phyloP scores from a whole-genome alignment of 768 basidiomycete genomes.

The Podaxis carcinomalis region DNA sequence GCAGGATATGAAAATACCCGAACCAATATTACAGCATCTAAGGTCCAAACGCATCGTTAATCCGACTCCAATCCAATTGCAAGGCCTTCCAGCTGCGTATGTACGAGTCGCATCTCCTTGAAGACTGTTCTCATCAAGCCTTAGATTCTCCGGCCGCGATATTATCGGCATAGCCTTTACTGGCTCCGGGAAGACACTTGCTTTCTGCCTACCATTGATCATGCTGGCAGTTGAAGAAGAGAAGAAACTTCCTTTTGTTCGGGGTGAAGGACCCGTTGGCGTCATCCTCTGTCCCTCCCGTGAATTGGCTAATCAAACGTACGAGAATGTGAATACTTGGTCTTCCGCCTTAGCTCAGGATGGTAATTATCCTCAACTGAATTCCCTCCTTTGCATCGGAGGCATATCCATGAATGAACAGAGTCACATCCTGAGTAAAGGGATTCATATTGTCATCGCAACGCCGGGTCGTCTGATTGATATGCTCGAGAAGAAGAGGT shows the following conservation, averaged over 20 bases:
- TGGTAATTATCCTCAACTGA: constrained; percentile 78
- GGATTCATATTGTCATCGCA: constrained; percentile 93
- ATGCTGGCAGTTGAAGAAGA: constrained; percentile 97
- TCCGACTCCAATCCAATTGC: constrained; percentile 96
- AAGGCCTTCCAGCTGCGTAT: constrained; percentile 94
- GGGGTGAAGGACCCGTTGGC: constrained; percentile 97
- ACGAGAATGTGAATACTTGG: constrained; percentile 91
- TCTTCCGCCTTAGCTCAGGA: constrained; percentile 76
- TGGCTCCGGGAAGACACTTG: constrained; percentile 97
- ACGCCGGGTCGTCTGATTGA: constrained; percentile 97
- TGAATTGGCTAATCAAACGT: constrained; percentile 95
- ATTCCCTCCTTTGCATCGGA: constrained; percentile 91
- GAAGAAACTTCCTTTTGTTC: constrained; percentile 79
- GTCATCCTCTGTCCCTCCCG: constrained; percentile 95
- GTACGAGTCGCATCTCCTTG: constrained; percentile 21
- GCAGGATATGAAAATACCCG: constrained; percentile 99
- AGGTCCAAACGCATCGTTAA: constrained; percentile 78
- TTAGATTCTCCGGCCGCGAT: constrained; percentile 90
- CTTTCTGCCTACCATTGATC: constrained; percentile 95
- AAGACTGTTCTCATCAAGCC: constrained; percentile 17
- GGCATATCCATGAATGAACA: constrained; percentile 99
- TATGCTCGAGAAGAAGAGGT: constrained; percentile 93
- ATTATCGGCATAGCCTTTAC: constrained; percentile 99
- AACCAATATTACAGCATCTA: constrained; percentile 75
- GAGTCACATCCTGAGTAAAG: constrained; percentile 83